These are phyloP conservation scores for Suhomyces yuchorum DNA, from an alignment of 1,139 yeast species.

Conservation along the genomic window DNA sequence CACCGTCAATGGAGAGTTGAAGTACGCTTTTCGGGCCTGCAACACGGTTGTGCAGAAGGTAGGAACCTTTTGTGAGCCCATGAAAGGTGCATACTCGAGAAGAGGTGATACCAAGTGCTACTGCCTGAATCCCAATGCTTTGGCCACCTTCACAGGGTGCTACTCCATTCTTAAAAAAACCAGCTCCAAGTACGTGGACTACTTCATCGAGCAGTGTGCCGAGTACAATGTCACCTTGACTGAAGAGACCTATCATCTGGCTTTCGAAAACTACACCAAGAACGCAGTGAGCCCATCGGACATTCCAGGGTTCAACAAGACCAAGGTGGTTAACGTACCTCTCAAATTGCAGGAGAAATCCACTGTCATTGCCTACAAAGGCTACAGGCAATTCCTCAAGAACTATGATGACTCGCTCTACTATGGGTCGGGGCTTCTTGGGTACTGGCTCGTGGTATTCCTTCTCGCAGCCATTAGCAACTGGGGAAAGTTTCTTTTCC, in stretches of 20 bases:
- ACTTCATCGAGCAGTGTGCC: slow-evolving; percentile 15
- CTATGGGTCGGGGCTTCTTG: slow-evolving; percentile 51
- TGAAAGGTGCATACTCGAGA: neutral
- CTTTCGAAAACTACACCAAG: slow-evolving; percentile 21
- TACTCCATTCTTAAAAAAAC: slow-evolving; percentile 5
- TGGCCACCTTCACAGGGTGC: slow-evolving; percentile 21
- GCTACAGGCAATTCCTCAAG: slow-evolving; percentile 34
- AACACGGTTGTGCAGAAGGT: neutral
- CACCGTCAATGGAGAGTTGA: neutral
- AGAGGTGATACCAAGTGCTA: slow-evolving; percentile 11
- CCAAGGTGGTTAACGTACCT: slow-evolving; percentile 27
- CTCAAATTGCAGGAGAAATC: slow-evolving; percentile 21
- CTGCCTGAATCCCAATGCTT: slow-evolving; percentile 17
- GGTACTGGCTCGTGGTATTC: slow-evolving; percentile 52
- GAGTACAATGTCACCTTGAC: slow-evolving; percentile 17
- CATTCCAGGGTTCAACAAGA: slow-evolving; percentile 26
- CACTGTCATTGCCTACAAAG: slow-evolving; percentile 19
- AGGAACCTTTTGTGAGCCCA: neutral
- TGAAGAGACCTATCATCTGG: slow-evolving; percentile 19
- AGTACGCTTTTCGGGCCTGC: neutral
- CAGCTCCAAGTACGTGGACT: neutral
- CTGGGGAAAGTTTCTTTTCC: slow-evolving; percentile 38
- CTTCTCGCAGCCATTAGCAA: slow-evolving; percentile 43
- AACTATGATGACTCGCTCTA: slow-evolving; percentile 42
- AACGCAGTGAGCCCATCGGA: slow-evolving; percentile 24